These are phyloP conservation scores for Umbilicus rupestris DNA, from an alignment of 164 flowering plant species.

Conservation along the genomic window DNA sequence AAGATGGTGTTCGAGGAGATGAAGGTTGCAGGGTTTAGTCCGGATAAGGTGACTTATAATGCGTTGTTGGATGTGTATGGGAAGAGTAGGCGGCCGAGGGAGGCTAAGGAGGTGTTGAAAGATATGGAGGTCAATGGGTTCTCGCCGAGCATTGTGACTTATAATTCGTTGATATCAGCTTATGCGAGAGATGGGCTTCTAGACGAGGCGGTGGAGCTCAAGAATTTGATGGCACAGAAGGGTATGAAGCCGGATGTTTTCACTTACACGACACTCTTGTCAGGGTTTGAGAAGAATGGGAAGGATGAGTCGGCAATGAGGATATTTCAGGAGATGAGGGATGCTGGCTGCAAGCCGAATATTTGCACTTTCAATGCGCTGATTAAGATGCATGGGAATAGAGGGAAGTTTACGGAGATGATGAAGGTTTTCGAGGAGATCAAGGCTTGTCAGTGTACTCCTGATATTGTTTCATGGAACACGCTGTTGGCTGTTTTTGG, in stretches of 20 bases:
- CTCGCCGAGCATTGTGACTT: slow-evolving; percentile 66
- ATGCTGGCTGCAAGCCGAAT: slow-evolving; percentile 65
- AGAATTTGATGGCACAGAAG: slow-evolving; percentile 48
- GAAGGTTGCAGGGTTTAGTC: slow-evolving; percentile 55
- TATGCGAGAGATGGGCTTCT: slow-evolving; percentile 69
- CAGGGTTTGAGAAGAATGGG: slow-evolving; percentile 87
- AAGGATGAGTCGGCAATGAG: slow-evolving; percentile 70
- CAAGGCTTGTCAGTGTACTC: slow-evolving; percentile 36
- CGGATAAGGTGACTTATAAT: slow-evolving; percentile 91
- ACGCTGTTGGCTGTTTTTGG: slow-evolving; percentile 82
- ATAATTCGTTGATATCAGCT: slow-evolving; percentile 80
- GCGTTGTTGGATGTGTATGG: slow-evolving; percentile 87
- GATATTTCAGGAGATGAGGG: slow-evolving; percentile 76
- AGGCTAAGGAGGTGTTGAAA: slow-evolving; percentile 60
- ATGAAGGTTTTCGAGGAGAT: slow-evolving; percentile 81
- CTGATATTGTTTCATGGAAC: slow-evolving; percentile 95
- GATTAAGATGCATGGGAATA: slow-evolving; percentile 84
- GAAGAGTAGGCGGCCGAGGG: slow-evolving; percentile 64
- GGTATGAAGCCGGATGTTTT: slow-evolving; percentile 81
- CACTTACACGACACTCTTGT: slow-evolving; percentile 78
- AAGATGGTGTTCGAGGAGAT: slow-evolving; percentile 61
- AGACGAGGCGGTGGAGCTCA: slow-evolving; percentile 70
- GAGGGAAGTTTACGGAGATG: slow-evolving; percentile 78
- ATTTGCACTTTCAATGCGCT: slow-evolving; percentile 87
- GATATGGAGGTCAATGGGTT: slow-evolving; percentile 76